Evolutionary conservation across 2,329 filamentous ascomycete genomes (phyloP), one percentile per base, ranked within the genome.

Genomic region (Aspergillus versicolor): DNA sequence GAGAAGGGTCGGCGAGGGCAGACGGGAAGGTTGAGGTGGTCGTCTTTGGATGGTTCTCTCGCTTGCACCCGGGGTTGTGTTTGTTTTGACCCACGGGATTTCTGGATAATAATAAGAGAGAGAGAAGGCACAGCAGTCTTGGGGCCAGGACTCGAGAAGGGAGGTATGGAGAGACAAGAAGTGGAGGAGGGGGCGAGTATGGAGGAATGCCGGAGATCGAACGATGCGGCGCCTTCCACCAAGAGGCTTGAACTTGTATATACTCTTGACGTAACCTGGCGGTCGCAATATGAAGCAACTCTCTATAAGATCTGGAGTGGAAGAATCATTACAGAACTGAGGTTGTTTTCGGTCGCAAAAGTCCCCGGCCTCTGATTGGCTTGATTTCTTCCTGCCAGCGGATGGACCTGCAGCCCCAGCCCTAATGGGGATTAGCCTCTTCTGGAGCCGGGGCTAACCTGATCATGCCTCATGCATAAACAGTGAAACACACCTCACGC

Each of bases 1-100:
- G 41, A 46, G 37, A 21, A 48, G n/a, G 27, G 43, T 13, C 17
- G 46, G 44, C 34, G 12, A 27, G 8, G 19, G 49, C 34, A 32
- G 32, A 45, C 37, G 17, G 43, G 43, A 51, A 30, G 51, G 22
- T 41, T 30, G 27, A 30, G 27, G 27, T 30, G 27, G 27, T 11
- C 9, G 42, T 41, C 34, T 40, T 37, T 53, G 44, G 48, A 54
- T 43, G 40, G 52, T 51, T 56, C 58, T 58, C 57, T 65, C 64
- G 65, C 65, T 65, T 65, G 58, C 45, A 58, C 53, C 56, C 54
- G 61, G 49, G 54, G 47, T 46, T 63, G 58, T 66, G 63, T 71
- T 72, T 73, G 70, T 73, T 73, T 70, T 71, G 71, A 68, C 64
- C 66, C 67, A 67, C 67, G 63, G 60, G 56, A 57, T 46, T 61